Percentiles rank a stretch among this genome's conserved stretches.
These are phyloP conservation scores for Blastobotrys capitulatus DNA, from an alignment of 1,139 yeast genomes.

Conservation along the genomic window DNA sequence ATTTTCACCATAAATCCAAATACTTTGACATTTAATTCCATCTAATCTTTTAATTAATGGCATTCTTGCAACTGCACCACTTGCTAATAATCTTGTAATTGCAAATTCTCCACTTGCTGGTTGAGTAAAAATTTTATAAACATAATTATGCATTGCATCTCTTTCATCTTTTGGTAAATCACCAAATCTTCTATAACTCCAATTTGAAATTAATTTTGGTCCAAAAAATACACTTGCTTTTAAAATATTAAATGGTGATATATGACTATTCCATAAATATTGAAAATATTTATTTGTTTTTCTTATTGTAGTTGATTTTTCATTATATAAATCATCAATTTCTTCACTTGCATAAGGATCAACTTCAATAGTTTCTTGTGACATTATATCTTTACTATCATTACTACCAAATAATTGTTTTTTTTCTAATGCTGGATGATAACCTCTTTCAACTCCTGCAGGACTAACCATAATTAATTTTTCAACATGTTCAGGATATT, in stretches of 20 bases:
- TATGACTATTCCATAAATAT: slow-evolving; percentile 35
- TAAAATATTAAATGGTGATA: slow-evolving; percentile 35
- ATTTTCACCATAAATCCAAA: slow-evolving; percentile 69
- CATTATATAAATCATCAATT: slow-evolving; percentile 10
- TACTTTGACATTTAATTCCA: slow-evolving; percentile 27
- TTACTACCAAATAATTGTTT: slow-evolving; percentile 13
- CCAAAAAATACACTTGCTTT: slow-evolving; percentile 34
- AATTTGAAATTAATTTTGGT: slow-evolving; percentile 34
- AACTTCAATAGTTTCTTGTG: slow-evolving; percentile 10
- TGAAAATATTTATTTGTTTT: slow-evolving; percentile 12
- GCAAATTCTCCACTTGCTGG: slow-evolving; percentile 62
- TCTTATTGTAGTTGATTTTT: slow-evolving; percentile 12
- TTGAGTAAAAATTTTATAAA: slow-evolving; percentile 53
- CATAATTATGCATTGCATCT: slow-evolving; percentile 45
- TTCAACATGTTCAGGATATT: slow-evolving; percentile 57
- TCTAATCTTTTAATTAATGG: slow-evolving; percentile 63
- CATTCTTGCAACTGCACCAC: slow-evolving; percentile 64
- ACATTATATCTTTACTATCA: slow-evolving; percentile 3
- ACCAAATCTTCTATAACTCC: slow-evolving; percentile 36
- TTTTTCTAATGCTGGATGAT: slow-evolving; percentile 23
- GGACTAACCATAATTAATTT: slow-evolving; percentile 71
- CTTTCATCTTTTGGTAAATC: slow-evolving; percentile 25
- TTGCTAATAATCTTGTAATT: slow-evolving; percentile 56
- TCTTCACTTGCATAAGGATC: background rate
- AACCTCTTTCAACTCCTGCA: slow-evolving; percentile 54